Conservation (phyloP, 2,329 filamentous ascomycete genomes). For the Colletotrichum cordylinicola region DNA sequence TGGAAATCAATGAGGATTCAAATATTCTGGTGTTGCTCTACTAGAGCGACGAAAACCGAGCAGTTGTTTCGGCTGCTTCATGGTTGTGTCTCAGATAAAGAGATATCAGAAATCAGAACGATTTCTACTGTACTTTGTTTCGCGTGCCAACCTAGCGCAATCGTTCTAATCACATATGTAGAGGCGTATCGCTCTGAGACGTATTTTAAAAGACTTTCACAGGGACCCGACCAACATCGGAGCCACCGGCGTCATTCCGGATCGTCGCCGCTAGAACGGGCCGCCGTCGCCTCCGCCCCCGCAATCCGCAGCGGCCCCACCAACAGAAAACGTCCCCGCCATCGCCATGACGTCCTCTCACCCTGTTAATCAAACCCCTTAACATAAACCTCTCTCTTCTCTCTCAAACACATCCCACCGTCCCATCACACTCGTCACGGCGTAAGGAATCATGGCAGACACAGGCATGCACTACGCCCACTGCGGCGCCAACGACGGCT, state of each 20-base stretch:
- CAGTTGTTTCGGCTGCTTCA: background rate
- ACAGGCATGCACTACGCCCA: slow-evolving; percentile 34
- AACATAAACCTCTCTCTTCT: background rate
- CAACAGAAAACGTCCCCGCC: slow-evolving; percentile 11
- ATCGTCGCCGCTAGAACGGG: slow-evolving; percentile 2
- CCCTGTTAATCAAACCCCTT: background rate
- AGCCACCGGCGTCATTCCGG: background rate
- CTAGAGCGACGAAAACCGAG: background rate
- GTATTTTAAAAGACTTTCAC: too few relatives aligned
- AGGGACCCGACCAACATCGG: background rate
- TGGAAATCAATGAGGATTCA: background rate
- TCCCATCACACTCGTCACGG: background rate
- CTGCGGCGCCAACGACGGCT: slow-evolving; percentile 36
- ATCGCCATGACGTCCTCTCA: slow-evolving; percentile 3
- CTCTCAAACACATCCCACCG: background rate
- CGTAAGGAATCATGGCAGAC: background rate
- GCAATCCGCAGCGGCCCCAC: slow-evolving; percentile 7
- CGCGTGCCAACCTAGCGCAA: fast-evolving
- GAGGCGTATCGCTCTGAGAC: background rate
- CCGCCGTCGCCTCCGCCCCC: background rate
- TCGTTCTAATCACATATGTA: background rate
- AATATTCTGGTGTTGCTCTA: background rate
- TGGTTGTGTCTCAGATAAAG: background rate
- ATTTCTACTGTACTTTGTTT: background rate
- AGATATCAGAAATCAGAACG: background rate